Conservation (phyloP, 768 basidiomycete genomes). For the Pleurotus tuber-regium region DNA sequence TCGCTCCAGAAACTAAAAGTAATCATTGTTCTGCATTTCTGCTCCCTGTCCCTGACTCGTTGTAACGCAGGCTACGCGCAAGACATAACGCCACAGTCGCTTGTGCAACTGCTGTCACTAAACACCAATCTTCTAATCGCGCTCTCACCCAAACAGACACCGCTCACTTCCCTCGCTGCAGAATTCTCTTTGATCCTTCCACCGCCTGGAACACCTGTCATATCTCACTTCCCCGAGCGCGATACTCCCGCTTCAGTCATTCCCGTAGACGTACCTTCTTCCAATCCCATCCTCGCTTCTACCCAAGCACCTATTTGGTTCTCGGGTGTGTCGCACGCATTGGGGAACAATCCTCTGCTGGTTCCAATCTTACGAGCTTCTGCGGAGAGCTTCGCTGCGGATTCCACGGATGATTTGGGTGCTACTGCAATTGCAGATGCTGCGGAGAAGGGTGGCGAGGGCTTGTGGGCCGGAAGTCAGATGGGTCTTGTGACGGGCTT, state of each 20-base stretch:
- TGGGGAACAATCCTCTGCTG: constrained; percentile 73
- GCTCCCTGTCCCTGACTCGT: constrained; percentile 11
- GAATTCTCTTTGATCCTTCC: constrained; percentile 93
- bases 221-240: constrained; percentile 84
- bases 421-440: constrained; percentile 69
- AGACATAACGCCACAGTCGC: constrained; percentile 80
- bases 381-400: constrained; percentile 71
- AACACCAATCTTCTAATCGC: constrained; percentile 83
- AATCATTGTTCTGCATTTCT: constrained; percentile 20
- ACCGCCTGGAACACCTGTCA: constrained; percentile 76
- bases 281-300: constrained; percentile 43
- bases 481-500: constrained; percentile 84
- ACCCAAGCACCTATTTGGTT: constrained; percentile 68
- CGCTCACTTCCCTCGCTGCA: constrained; percentile 73
- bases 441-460: constrained; percentile 72
- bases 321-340: constrained; percentile 64
- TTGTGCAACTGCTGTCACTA: constrained; percentile 66
- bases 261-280: constrained; percentile 52
- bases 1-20: constrained; percentile 88
- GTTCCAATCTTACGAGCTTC: constrained; percentile 83
- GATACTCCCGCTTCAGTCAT: constrained; percentile 62
- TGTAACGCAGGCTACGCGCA: constrained; percentile 52
- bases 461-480: constrained; percentile 78
- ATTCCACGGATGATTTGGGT: constrained; percentile 57
- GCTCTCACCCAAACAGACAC: constrained; percentile 71